A percentile compares a stretch with the other conserved stretches of the same genome.
phyloP scores from a whole-genome alignment of 2,329 filamentous ascomycete genomes.

The Botryotinia narcissicola region DNA sequence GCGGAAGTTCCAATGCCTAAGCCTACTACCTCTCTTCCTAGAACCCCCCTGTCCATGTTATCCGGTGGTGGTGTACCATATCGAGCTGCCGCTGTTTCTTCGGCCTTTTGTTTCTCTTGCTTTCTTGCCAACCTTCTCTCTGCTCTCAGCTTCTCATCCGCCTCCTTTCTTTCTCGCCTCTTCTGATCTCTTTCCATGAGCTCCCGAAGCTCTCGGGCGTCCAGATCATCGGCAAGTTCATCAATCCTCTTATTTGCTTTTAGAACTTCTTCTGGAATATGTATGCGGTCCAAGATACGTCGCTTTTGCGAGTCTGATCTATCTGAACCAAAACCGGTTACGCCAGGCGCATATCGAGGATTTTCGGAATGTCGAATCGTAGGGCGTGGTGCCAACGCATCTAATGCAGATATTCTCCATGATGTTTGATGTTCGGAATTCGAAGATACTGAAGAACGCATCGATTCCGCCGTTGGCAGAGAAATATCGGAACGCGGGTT shows the following conservation, averaged over 20 bases:
- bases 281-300: slow-evolving; percentile 49
- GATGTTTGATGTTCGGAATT: slow-evolving; percentile 67
- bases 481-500: slow-evolving; percentile 64
- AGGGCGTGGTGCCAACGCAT: slow-evolving; percentile 80
- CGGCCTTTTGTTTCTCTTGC: slow-evolving; percentile 63
- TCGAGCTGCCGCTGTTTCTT: slow-evolving; percentile 54
- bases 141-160: slow-evolving; percentile 64
- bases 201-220: slow-evolving; percentile 79
- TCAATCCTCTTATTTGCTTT: slow-evolving; percentile 63
- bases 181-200: slow-evolving; percentile 87
- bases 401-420: slow-evolving; percentile 77
- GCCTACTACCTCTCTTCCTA: slow-evolving; percentile 57
- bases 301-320: slow-evolving; percentile 47
- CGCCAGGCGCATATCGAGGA: slow-evolving; percentile 53
- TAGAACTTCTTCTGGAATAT: slow-evolving; percentile 60
- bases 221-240: slow-evolving; percentile 79
- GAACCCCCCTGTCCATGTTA: slow-evolving; percentile 59
- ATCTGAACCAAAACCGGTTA: slow-evolving; percentile 45
- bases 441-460: slow-evolving; percentile 74
- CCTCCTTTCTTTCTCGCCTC: slow-evolving; percentile 71
- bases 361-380: slow-evolving; percentile 72
- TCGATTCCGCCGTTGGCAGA: slow-evolving; percentile 68
- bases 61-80: slow-evolving; percentile 51
- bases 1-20: slow-evolving; percentile 57
- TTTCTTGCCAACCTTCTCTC: slow-evolving; percentile 63